Evolutionary conservation across 2,329 filamentous ascomycete genomes (phyloP), one percentile per base, ranked within the genome.

Genomic region (Neurospora sp.): DNA sequence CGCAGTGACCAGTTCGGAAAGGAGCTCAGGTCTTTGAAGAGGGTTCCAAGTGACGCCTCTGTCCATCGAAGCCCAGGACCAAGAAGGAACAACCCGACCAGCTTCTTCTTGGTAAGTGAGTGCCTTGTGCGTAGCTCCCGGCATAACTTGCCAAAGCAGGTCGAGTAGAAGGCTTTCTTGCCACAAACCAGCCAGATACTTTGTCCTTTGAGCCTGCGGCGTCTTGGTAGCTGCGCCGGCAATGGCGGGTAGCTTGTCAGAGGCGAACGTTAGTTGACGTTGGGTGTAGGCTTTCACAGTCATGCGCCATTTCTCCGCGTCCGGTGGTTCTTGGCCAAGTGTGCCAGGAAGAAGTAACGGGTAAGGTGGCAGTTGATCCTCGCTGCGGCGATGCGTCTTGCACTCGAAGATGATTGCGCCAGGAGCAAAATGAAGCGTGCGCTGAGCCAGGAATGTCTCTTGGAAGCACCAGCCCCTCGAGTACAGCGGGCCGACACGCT

Each of bases 161-260:
- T 72, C 70, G 19, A 66, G 62, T 8, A 70, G 67, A 52, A 71
- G 15, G 38, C 69, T 67, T 66, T 71, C 68, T 33, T 39, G 66
- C 70, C 71, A 72, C 38, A 71, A 33, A 6, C 71, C 70, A 19
- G 70, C 71, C n/a, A 40, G 62, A 41, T 72, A 72, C 10, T 28
- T 46, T 43, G 66, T 40, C 1, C 62, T 62, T 11, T 68, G 67
- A 15, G 68, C 19, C 41, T 67, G 40, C 33, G 17, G 37, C 57
- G 70, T 38, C 37, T 72, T 68, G 8, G 40, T 33, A 37, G 71
- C 71, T 28, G 70, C 57, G 17, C 69, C 71, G 17, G 62, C 69
- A 38, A 72, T 72, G 46, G 71, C 71, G 33, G 68, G 71, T n/a
- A 72, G 62, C 38, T 52, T 65, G 66, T 72, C 71, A 8, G 52